Evolutionary conservation across 805 yeast genomes (phyloP), one percentile per base, ranked within the genome.

Genomic region (Cyberlindnera mrakii): DNA sequence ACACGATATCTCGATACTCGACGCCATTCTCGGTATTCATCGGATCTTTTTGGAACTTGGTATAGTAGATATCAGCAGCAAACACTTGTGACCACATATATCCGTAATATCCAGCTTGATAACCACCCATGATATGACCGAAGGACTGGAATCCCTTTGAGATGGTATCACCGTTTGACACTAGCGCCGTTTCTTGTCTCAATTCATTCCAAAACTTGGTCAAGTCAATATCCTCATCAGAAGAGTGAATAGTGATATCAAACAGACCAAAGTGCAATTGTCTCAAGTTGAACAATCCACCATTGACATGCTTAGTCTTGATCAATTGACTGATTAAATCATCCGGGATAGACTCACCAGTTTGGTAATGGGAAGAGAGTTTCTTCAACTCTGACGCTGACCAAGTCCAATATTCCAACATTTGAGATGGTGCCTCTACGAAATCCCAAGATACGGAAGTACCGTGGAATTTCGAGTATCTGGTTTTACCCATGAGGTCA

Each of bases 401-500:
- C 95, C 96, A 87, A 32, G 90, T 82, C 87, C 93, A 87, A 62
- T 78, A 84, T 63, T 87, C 96, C 53, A 87, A 69, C 80, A 87
- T 77, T 66, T 87, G 96, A 1, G 95, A 86, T 23, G 96, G 96
- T 45, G 91, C 86, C 64, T 87, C 96, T 39, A 87, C 95, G 65
- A 87, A 87, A 65, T 87, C 96, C 74, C 93, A 73, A 36, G 85
- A 91, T 33, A 75, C 69, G 27, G 90, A 81, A 17, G 71, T 68
- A 18, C 95, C 95, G 57, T 78, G 83, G 64, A 85, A 86, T 48
- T 82, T 71, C 2, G 83, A 71, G 51, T 75, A 79, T 45, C 67
- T 68, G 23, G 90, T 82, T 47, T 73, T 68, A 10, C 90, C 85
- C 43, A 86, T 71, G 38, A 85, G 64, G 51, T 79, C 83, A 63